These are phyloP conservation scores for Cryptococcus depauperatus DNA, from an alignment of 1,284 basidiomycete genomes.

Conservation along the genomic window DNA sequence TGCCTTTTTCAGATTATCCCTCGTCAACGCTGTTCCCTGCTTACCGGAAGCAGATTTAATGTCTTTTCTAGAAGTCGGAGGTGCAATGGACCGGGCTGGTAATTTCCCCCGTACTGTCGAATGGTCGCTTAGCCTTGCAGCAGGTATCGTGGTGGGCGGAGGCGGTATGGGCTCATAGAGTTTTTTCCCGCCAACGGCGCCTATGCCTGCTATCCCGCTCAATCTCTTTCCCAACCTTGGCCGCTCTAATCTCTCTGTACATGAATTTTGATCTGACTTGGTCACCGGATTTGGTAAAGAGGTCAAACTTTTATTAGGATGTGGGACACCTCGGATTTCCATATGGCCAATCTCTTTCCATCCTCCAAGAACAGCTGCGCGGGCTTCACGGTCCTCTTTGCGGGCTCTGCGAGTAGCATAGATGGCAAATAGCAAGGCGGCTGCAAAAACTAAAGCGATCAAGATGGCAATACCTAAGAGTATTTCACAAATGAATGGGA, in stretches of 20 bases:
- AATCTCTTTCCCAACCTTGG: neutral
- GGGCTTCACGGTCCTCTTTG: constrained; percentile 1
- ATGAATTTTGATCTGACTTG: too few species aligned
- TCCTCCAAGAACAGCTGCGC: constrained; percentile 6
- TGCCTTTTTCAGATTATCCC: constrained; percentile 1
- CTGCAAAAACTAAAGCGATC: neutral
- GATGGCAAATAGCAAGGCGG: constrained; percentile 7
- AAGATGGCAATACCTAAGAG: neutral
- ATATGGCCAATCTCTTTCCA: constrained; percentile 8
- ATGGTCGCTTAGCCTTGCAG: too few species aligned
- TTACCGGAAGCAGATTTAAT: neutral
- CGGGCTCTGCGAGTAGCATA: constrained; percentile 6
- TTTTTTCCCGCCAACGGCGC: neutral
- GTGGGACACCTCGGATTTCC: too few species aligned
- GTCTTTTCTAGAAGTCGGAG: too few species aligned
- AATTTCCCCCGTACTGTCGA: too few species aligned
- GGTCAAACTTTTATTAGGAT: too few species aligned
- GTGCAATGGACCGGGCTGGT: too few species aligned
- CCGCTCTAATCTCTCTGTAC: too few species aligned
- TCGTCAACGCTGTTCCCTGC: neutral
- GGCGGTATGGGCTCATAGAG: neutral
- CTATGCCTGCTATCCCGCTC: constrained; percentile 8
- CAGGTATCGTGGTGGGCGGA: neutral
- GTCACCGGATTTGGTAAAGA: too few species aligned
- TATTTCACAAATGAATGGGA: neutral